phyloP scores from a whole-genome alignment of 192 early-diverging fungal genomes.

The Umbelopsis sp. region DNA sequence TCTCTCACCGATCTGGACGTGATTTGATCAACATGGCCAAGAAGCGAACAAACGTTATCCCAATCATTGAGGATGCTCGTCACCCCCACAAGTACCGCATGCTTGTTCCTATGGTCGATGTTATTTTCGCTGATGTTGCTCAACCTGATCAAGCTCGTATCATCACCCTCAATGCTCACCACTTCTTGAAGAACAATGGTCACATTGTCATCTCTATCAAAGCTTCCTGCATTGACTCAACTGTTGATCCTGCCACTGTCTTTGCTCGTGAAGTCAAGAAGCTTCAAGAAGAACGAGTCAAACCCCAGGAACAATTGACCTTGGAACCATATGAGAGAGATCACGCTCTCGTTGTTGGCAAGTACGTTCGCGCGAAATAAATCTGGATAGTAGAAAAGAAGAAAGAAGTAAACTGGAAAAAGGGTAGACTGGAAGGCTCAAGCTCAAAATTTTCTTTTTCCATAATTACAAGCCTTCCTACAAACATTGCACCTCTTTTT shows the following conservation, averaged over 20 bases:
- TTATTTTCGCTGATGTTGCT: conserved; percentile 99
- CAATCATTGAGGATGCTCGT: conserved; percentile 99
- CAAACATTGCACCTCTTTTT: neutral
- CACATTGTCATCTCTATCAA: conserved; percentile 99
- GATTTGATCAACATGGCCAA: conserved; percentile 99
- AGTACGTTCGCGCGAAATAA: conserved; percentile 70
- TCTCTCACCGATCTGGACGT: conserved; percentile 98
- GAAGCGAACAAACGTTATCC: conserved; percentile 99
- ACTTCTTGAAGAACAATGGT: conserved; percentile 96
- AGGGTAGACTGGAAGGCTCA: neutral
- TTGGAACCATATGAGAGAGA: conserved; percentile 99
- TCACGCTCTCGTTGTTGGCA: conserved; percentile 96
- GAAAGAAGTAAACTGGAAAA: neutral
- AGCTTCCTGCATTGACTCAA: conserved; percentile 99
- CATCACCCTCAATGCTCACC: conserved; percentile 94
- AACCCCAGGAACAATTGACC: conserved; percentile 95
- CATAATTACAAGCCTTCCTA: too few relatives aligned
- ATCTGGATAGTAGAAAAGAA: conserved; percentile 9
- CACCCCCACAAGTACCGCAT: conserved; percentile 99
- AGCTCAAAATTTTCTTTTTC: neutral
- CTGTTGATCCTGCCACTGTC: conserved; percentile 91
- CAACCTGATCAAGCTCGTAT: conserved; percentile 99
- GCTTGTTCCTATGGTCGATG: conserved; percentile 97
- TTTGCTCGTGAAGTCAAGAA: conserved; percentile 98
- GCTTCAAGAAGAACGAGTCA: conserved; percentile 84